A percentile compares a stretch with the other conserved stretches of the same genome.
These are phyloP conservation scores for Alternaria dauci DNA, from an alignment of 2,329 filamentous ascomycete genomes.

Conservation along the genomic window DNA sequence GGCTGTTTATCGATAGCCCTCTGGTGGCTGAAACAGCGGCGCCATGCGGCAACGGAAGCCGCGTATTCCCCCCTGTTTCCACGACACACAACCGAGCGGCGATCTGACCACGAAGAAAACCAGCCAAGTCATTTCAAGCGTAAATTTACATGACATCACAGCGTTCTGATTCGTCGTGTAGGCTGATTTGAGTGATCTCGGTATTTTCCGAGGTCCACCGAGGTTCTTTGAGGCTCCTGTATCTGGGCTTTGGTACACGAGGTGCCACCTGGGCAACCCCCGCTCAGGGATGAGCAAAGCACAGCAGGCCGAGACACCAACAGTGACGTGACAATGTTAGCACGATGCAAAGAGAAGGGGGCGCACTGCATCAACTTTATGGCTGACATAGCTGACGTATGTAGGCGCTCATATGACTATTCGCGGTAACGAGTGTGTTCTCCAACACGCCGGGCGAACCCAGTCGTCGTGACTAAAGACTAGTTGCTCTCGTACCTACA, in stretches of 20 bases:
- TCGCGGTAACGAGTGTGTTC: neutral
- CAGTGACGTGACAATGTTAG: constrained; percentile 5
- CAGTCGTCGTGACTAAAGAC: constrained; percentile 7
- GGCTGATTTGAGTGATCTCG: constrained; percentile 15
- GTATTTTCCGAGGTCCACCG: constrained; percentile 10
- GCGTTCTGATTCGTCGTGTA: constrained; percentile 19
- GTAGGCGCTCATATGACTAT: constrained; percentile 2
- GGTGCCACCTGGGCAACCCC: neutral
- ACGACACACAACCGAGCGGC: constrained; percentile 16
- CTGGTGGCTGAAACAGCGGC: constrained; percentile 31
- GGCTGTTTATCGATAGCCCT: constrained; percentile 28
- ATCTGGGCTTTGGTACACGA: constrained; percentile 3
- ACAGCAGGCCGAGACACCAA: constrained; percentile 7
- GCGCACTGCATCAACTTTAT: neutral
- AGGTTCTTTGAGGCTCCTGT: constrained; percentile 1
- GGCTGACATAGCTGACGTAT: neutral
- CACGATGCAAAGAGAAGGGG: constrained; percentile 2
- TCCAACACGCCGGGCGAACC: constrained; percentile 10
- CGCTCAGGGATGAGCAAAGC: neutral
- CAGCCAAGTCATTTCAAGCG: constrained; percentile 17
- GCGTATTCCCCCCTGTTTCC: constrained; percentile 17
- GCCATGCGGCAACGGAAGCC: constrained; percentile 19
- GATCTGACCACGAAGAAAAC: constrained; percentile 17
- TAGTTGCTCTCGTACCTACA: constrained; percentile 27
- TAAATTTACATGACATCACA: constrained; percentile 15